Evolutionary conservation across 768 basidiomycete genomes (phyloP).

Genomic region (Boletellus sp.): DNA sequence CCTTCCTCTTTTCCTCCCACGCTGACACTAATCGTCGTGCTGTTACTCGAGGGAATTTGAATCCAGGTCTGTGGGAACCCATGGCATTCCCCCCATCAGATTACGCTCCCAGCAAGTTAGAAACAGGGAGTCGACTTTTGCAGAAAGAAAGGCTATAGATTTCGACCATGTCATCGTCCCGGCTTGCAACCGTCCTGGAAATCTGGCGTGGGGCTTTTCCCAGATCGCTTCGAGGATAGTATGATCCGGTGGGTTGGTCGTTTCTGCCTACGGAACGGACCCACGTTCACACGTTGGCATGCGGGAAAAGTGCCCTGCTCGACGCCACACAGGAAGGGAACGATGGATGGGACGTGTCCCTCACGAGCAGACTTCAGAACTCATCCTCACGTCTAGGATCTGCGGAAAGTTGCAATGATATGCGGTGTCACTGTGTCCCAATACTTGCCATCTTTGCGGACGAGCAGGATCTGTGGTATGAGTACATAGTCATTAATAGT

Average conservation of each 20-base stretch:
- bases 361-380: neutral
- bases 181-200: slow-evolving; percentile 32
- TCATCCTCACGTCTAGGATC: slow-evolving; percentile 6
- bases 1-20: too few species aligned
- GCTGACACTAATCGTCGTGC: too few species aligned
- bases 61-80: too few species aligned
- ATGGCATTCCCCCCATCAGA: too few species aligned
- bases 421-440: slow-evolving; percentile 23
- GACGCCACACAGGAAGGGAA: slow-evolving; percentile 8
- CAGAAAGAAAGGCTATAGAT: slow-evolving; percentile 16
- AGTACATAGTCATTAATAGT: slow-evolving; percentile 29
- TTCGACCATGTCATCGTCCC: slow-evolving; percentile 25
- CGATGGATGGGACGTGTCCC: slow-evolving; percentile 7
- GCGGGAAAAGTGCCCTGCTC: slow-evolving; percentile 1
- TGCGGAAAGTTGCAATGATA: neutral
- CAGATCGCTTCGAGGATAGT: slow-evolving; percentile 1
- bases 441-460: slow-evolving; percentile 14
- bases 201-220: neutral
- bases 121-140: slow-evolving; percentile 12
- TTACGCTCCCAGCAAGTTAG: slow-evolving; percentile 5
- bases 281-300: neutral
- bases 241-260: slow-evolving; percentile 9
- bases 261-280: neutral
- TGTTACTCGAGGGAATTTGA: too few species aligned
- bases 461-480: slow-evolving; percentile 9